Evolutionary conservation across 345 rosid species (phyloP).

Genomic region (Balakata baccata): DNA sequence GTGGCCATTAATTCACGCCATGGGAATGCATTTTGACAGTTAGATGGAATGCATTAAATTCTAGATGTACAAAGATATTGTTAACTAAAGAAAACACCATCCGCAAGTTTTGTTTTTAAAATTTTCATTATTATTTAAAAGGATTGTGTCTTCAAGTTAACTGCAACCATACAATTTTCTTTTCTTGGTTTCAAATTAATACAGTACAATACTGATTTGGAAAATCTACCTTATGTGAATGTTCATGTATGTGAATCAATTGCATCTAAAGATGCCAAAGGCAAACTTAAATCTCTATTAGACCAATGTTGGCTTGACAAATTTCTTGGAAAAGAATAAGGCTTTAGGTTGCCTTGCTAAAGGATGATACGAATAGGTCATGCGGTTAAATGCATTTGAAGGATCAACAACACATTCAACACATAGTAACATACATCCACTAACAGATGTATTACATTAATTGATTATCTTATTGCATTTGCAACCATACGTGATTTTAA

Average conservation of each 20-base stretch:
- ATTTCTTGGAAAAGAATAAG: background rate
- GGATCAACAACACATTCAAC: background rate
- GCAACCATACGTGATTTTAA: constrained; percentile 8
- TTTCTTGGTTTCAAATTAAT: background rate
- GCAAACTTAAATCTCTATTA: background rate
- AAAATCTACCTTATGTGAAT: background rate
- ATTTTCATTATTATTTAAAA: background rate
- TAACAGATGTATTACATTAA: background rate
- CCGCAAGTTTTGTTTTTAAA: background rate
- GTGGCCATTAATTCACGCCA: background rate
- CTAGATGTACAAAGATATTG: background rate
- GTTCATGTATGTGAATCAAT: background rate
- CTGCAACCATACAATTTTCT: background rate
- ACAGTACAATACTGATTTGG: background rate
- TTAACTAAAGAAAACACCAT: background rate
- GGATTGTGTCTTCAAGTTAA: background rate
- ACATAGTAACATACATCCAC: background rate
- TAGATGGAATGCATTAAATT: background rate
- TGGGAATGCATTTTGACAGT: background rate
- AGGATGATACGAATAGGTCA: background rate
- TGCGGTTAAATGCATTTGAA: background rate
- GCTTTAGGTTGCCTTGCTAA: background rate
- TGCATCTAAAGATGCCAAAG: background rate
- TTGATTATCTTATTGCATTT: background rate
- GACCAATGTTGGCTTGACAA: background rate